A percentile compares a stretch with the other conserved stretches of the same genome.
phyloP scores from a whole-genome alignment of 805 yeast genomes.

The Saccharomycopsis oosterbeekiorum region DNA sequence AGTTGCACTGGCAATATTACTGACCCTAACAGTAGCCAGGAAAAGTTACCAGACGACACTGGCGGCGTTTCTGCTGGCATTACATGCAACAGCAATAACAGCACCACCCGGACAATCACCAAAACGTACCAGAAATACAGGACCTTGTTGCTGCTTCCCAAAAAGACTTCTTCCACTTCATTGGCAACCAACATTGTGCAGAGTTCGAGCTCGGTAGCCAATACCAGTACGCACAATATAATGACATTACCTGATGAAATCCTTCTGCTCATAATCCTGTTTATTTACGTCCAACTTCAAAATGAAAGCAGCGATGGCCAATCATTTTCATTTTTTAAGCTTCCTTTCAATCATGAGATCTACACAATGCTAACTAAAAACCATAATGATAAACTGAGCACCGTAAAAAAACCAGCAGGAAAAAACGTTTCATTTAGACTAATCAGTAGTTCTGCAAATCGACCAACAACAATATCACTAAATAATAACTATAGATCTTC shows the following conservation, averaged over 20 bases:
- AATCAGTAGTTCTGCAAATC: not conserved
- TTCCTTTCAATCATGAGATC: conserved; percentile 1
- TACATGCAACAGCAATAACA: not conserved
- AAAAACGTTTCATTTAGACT: not conserved
- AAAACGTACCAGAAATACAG: conserved; percentile 17
- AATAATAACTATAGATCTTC: not conserved
- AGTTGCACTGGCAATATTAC: not conserved
- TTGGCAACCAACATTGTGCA: not conserved
- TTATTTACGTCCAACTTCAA: conserved; percentile 9
- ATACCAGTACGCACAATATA: not conserved
- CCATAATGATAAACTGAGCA: not conserved
- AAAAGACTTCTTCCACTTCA: conserved; percentile 2
- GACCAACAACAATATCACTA: not conserved
- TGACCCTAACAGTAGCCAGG: no score
- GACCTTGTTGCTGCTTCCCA: conserved; percentile 8
- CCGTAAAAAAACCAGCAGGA: not conserved
- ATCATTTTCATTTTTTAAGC: not conserved
- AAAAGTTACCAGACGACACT: not conserved
- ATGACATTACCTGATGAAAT: conserved; percentile 15
- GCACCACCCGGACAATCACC: conserved; percentile 3
- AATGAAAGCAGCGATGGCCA: not conserved
- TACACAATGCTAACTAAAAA: not conserved
- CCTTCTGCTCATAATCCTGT: conserved; percentile 5
- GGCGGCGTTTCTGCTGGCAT: not conserved
- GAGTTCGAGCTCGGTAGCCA: not conserved